Base-by-base conservation (phyloP, 2,329 filamentous ascomycete genomes). In the Ceratocystis colombiana region DNA sequence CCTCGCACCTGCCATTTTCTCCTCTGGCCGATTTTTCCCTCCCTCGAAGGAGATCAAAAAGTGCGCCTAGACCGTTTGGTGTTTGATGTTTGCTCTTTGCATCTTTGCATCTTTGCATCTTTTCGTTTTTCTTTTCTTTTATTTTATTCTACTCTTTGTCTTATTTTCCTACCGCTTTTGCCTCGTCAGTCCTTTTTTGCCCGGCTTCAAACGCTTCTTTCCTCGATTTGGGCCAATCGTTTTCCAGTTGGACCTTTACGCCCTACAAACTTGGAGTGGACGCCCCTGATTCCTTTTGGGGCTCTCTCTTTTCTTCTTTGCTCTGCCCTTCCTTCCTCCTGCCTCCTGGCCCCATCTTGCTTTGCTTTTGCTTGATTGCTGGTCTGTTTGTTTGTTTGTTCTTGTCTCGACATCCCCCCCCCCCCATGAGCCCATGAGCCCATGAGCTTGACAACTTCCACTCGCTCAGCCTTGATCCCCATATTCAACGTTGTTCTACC, bases 181-280 rank as follows among this genome's bases (percentile, higher is more conserved):
- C 62, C 41, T 63, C 20, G 33, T 65, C 55, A 17, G n/a, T 64
- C n/a, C 37, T 20, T 22, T 15, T 62, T 45, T 37, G 33, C 33
- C 8, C 33, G 7, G 33, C 33, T 37, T 37, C 33, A 37, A 12
- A 45, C 20, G 8, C 48, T 12, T 63, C 45, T 55, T 28, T 28
- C 48, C 7, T 63, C 45, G 20, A 2, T 28, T 55, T 25, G 22
- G 50, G 22, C 50, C 50, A 55, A 55, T 55, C 20, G 50, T 55
- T 55, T 55, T 37, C 4, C 50, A 55, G 4, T 25, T 55, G 50
- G 20, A 22, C 20, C 44, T 61, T 61, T 37, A 37, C 33, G 33
- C 33, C 41, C 10, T 41, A 22, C n/a, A 55, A 55, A 28, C 22
- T 37, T 25, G 50, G 25, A 55, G 50, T 30, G 50, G 50, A 25